Base-by-base conservation (phyloP, 176 grass and related monocot species). In the Avena sativa region DNA sequence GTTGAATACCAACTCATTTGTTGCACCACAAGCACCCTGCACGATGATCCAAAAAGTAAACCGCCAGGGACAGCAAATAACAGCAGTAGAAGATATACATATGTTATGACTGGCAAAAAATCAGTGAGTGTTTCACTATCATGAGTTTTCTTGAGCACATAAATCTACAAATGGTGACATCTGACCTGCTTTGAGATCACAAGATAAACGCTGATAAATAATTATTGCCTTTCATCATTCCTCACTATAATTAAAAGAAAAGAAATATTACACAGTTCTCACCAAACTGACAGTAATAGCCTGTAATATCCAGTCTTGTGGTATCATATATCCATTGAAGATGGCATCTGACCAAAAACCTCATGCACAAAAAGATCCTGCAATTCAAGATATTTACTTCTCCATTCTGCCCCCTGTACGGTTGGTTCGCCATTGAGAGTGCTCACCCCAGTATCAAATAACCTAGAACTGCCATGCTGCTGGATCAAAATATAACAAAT, bases 281-380 rank as follows among this genome's bases (percentile, higher is more conserved):
- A 76, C 72, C 40, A n/a, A 76, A 83, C 46, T 75, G 19, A 65
- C 75, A 68, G 62, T 50, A 70, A 84, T 74, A 20, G 36, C 36
- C 70, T 12, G 17, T 21, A 55, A 50, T 48, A 73, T 81, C 59
- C 75, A 79, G 13, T 55, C 15, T 52, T 32, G 61, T 36, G 10
- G 8, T 57, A 71, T 88, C 70, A 81, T 62, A 32, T 65, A 17
- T 34, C 56, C 61, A 65, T 70, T 19, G 52, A 81, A 44, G 78
- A 86, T 17, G 84, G 46, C 75, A 69, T 75, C 50, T 84, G 66
- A 74, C 86, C 34, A 28, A 88, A 71, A 77, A 88, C 71, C 72
- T 78, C 90, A 4, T 71, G 82, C 55, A 82, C 82, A 79, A 91
- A 91, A 51, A 91, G 78, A 84, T 91, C 86, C 63, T 91, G 90